Base-by-base conservation (phyloP, 2,329 filamentous ascomycete genomes). In the Penicillium sp. region DNA sequence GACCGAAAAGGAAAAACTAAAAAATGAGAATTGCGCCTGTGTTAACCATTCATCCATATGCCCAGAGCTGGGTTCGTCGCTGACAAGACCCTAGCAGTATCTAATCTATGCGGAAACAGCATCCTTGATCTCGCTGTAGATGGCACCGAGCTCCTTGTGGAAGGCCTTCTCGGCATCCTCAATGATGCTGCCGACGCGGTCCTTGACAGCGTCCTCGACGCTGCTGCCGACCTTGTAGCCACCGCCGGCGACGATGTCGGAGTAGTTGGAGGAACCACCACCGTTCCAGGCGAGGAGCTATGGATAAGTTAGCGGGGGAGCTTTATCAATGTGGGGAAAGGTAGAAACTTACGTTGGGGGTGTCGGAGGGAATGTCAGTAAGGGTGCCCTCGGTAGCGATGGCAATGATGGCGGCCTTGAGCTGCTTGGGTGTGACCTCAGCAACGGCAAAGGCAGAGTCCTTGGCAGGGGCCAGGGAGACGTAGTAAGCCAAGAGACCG, bases 271-370 rank as follows among this genome's bases (percentile, higher is more conserved):
- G 72, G 85, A 89, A 71, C 94, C 94, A 79, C 92, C 95, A 73
- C 95, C 94, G 85, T 99, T 99, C 93, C 92, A 99, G 76, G 93
- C 93, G 59, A 99, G 91, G 72, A 96, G 82, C 79, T 82, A 62
- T 5, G 55, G 54, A 27, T 1, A 21, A 60, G 61, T 72, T 67
- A 74, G 66, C 51, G 50, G 40, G 38, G 38, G 16, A 53, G 36
- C 5, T 47, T 34, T 7, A 43, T 16, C 3, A 24, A 21, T 11
- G 11, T 1, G 32, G 14, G 29, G 16, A 16, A 38, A n/a, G 16
- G 4, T 39, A 34, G 11, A 10, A 43, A 77, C 79, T 77, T 77
- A 82, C 79, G 85, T 99, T 99, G 74, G 87, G 86, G 65, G 95
- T 99, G 74, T 90, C 87, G 48, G 80, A 81, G 62, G 93, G 93